Conservation (phyloP, 176 grass and related monocot genomes). For the Otatea glauca region DNA sequence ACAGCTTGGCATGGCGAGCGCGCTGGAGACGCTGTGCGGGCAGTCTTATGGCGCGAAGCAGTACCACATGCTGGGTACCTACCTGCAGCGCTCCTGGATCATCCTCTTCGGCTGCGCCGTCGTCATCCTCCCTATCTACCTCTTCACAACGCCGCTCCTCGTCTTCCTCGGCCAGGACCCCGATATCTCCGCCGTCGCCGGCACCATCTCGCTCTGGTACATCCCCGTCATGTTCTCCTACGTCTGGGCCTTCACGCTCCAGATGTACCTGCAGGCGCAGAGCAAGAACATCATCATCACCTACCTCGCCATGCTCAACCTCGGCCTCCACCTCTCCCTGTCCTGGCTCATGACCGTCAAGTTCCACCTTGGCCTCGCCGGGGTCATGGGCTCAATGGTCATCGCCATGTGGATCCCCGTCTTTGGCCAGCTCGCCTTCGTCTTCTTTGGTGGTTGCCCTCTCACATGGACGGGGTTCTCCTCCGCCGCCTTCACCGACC, state of each 20-base stretch:
- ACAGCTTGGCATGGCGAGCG: slow-evolving; percentile 74
- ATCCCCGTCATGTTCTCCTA: slow-evolving; percentile 70
- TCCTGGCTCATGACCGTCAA: slow-evolving; percentile 50
- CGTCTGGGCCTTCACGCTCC: slow-evolving; percentile 65
- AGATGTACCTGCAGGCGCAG: slow-evolving; percentile 89
- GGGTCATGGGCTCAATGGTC: slow-evolving; percentile 68
- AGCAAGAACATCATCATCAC: slow-evolving; percentile 79
- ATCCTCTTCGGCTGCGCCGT: slow-evolving; percentile 49
- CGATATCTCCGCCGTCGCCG: slow-evolving; percentile 49
- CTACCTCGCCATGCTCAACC: slow-evolving; percentile 61
- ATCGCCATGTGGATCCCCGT: slow-evolving; percentile 68
- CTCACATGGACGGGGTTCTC: slow-evolving; percentile 80
- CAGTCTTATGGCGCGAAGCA: too few relatives aligned
- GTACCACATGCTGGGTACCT: slow-evolving; percentile 60
- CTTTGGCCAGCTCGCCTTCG: slow-evolving; percentile 58
- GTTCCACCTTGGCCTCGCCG: slow-evolving; percentile 50
- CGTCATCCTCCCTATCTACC: slow-evolving; percentile 51
- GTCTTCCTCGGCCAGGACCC: slow-evolving; percentile 63
- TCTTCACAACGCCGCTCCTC: slow-evolving; percentile 69
- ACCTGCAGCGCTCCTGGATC: slow-evolving; percentile 65
- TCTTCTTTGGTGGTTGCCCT: slow-evolving; percentile 75
- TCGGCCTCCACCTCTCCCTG: slow-evolving; percentile 66
- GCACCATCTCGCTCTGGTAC: slow-evolving; percentile 64
- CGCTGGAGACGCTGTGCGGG: slow-evolving; percentile 63
- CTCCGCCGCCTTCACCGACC: slow-evolving; percentile 48